Conservation (phyloP, 1,139 yeast species). For the Taphrina wiesneri region DNA sequence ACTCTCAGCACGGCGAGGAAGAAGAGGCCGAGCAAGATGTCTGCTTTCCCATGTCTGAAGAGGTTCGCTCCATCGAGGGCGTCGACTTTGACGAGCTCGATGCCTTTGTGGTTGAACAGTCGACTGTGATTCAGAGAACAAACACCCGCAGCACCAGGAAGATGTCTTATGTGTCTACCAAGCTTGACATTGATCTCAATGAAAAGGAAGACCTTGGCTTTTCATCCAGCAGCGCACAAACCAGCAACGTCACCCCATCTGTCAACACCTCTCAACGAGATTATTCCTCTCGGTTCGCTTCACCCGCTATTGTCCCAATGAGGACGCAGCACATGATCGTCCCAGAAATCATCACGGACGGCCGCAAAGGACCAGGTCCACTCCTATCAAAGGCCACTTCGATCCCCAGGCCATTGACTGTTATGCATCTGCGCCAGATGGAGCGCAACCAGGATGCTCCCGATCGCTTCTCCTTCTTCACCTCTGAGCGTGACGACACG, state of each 20-base stretch:
- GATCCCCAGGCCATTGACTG: constrained; percentile 24
- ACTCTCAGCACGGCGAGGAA: constrained; percentile 25
- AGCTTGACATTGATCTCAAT: not conserved
- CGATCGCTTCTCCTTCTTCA: constrained; percentile 80
- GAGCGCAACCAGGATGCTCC: constrained; percentile 47
- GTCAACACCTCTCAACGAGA: not conserved
- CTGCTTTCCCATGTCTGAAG: constrained; percentile 88
- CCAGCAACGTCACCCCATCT: constrained; percentile 10
- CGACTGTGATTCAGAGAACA: constrained; percentile 3
- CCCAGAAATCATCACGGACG: constrained; percentile 18
- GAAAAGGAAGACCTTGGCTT: constrained; percentile 5
- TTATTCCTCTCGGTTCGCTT: constrained; percentile 13
- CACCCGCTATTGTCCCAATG: constrained; percentile 30
- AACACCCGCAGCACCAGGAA: constrained; percentile 31
- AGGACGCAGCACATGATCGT: constrained; percentile 32
- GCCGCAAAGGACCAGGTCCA: not conserved
- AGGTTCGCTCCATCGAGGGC: constrained; percentile 47
- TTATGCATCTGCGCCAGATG: constrained; percentile 27
- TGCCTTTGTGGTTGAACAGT: constrained; percentile 44
- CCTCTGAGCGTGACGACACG: constrained; percentile 79
- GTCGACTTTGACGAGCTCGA: constrained; percentile 49
- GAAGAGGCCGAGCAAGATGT: constrained; percentile 92
- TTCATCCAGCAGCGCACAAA: constrained; percentile 30
- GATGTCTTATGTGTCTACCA: constrained; percentile 11
- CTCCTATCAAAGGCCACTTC: constrained; percentile 23